Percentiles rank a stretch among this genome's conserved stretches.
These are phyloP conservation scores for Friedmanniomyces endolithicus DNA, from an alignment of 495 filamentous ascomycete genomes.

Conservation along the genomic window DNA sequence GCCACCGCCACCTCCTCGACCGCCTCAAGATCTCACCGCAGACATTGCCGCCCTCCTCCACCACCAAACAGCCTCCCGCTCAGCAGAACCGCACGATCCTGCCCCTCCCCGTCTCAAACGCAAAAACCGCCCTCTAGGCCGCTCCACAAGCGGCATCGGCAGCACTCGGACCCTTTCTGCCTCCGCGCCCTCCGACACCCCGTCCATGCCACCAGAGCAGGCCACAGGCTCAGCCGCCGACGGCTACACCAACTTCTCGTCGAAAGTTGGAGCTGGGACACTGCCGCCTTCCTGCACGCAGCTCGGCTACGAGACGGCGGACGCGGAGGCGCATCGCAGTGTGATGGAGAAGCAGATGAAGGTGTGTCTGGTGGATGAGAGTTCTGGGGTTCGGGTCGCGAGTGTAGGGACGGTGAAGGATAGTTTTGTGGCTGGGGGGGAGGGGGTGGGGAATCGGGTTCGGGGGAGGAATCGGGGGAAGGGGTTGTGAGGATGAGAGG, in stretches of 20 bases:
- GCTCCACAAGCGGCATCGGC: slow-evolving; percentile 12
- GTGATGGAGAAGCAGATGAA: slow-evolving; percentile 15
- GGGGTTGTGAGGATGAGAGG: background rate
- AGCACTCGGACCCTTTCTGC: slow-evolving; percentile 5
- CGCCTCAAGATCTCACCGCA: slow-evolving; percentile 1
- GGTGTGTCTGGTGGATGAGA: slow-evolving; percentile 2
- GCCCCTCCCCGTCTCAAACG: slow-evolving; percentile 6
- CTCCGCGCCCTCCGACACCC: background rate
- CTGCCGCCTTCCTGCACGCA: slow-evolving; percentile 11
- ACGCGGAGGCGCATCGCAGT: slow-evolving; percentile 8
- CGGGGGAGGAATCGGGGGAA: slow-evolving; percentile 4
- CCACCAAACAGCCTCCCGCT: slow-evolving; percentile 1
- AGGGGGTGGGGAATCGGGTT: slow-evolving; percentile 2
- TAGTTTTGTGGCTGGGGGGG: slow-evolving; percentile 2
- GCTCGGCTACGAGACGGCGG: slow-evolving; percentile 18
- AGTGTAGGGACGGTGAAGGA: slow-evolving; percentile 16
- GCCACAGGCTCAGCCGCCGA: background rate
- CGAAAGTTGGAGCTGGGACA: background rate
- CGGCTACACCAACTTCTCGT: background rate
- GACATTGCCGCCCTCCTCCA: slow-evolving; percentile 12
- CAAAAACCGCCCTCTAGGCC: slow-evolving; percentile 15
- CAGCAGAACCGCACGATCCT: background rate
- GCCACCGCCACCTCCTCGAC: background rate
- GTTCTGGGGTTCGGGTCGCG: slow-evolving; percentile 2
- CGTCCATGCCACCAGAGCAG: background rate